Base-by-base conservation (phyloP, 306 rosid genomes). In the Quercus variabilis region DNA sequence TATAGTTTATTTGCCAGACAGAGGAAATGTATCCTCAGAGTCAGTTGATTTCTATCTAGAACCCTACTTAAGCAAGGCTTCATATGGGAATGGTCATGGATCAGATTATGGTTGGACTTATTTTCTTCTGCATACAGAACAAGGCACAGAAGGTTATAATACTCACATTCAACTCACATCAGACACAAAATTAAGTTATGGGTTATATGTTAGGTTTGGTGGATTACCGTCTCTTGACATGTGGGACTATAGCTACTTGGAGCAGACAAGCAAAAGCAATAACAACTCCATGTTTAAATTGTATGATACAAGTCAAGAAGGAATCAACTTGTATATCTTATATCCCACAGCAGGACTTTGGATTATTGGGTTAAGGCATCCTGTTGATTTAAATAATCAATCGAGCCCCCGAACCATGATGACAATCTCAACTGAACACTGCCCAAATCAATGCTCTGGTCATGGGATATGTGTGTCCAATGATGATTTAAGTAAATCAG, bases 21-120 rank as follows among this genome's bases (percentile, higher is more conserved):
- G 14, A 0, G 51, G 19, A 62, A 46, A 62, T 49, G 26, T 21
- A 26, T 20, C 46, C 19, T 62, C 73, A 23, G 20, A 23, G 30
- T 26, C 38, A n/a, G 26, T 23, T 49, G 43, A 5, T 21, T 76
- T 76, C 46, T 30, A 58, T 63, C 26, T 76, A 21, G 59, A 60
- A 14, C 73, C 72, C 59, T 38, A 60, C 46, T 63, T 76, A 28
- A 76, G 72, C 62, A 60, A 76, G 38, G 25, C 72, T 23, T 57
- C 6, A 5, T 2, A 74, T 58, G 69, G 55, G 1, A 54, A 57
- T 23, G 46, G 12, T 41, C 11, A 8, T 41, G 49, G 64, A 14
- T 63, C 69, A 63, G 72, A 55, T 52, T 59, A 60, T 76, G 41
- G 60, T 76, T 76, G 79, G 79, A 76, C 79, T 26, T 76, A 60